Evolutionary conservation across 1,139 yeast genomes (phyloP).

Genomic region (Zygoascus hellenicus): DNA sequence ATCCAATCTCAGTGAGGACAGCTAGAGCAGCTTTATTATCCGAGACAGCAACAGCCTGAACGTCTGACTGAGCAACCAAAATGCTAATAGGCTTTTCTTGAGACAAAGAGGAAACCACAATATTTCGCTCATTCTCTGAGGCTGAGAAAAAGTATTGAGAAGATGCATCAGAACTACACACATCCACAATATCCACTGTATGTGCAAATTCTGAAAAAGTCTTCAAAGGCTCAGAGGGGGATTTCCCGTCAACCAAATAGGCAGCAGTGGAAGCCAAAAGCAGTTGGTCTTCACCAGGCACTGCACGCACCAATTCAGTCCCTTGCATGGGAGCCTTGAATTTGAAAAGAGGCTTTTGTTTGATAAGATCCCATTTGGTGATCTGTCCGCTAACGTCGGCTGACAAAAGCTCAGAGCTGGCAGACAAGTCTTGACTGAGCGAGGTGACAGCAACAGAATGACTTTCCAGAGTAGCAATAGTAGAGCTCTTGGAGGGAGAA

Average conservation of each 20-base stretch:
- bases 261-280: slow-evolving; percentile 64
- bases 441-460: slow-evolving; percentile 45
- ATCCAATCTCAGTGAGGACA: slow-evolving; percentile 59
- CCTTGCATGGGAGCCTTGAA: slow-evolving; percentile 39
- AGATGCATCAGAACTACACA: slow-evolving; percentile 13
- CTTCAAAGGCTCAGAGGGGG: slow-evolving; percentile 18
- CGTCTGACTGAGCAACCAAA: slow-evolving; percentile 62
- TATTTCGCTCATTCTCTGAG: slow-evolving; percentile 72
- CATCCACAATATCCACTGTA: slow-evolving; percentile 18
- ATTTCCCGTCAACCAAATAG: slow-evolving; percentile 42
- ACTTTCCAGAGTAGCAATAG: slow-evolving; percentile 47
- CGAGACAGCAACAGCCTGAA: slow-evolving; percentile 39
- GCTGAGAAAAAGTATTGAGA: slow-evolving; percentile 30
- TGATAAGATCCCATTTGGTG: slow-evolving; percentile 56
- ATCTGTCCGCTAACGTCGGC: slow-evolving; percentile 59
- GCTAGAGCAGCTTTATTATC: slow-evolving; percentile 42
- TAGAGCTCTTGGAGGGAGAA: slow-evolving; percentile 59
- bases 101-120: slow-evolving; percentile 57
- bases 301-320: slow-evolving; percentile 23
- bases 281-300: slow-evolving; percentile 36
- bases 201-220: slow-evolving; percentile 27
- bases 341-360: slow-evolving; percentile 39
- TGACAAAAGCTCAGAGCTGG: slow-evolving; percentile 42
- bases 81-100: slow-evolving; percentile 41
- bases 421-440: slow-evolving; percentile 46